phyloP scores from a whole-genome alignment of 2,329 filamentous ascomycete genomes.

The Verticillium zaregamsianum region DNA sequence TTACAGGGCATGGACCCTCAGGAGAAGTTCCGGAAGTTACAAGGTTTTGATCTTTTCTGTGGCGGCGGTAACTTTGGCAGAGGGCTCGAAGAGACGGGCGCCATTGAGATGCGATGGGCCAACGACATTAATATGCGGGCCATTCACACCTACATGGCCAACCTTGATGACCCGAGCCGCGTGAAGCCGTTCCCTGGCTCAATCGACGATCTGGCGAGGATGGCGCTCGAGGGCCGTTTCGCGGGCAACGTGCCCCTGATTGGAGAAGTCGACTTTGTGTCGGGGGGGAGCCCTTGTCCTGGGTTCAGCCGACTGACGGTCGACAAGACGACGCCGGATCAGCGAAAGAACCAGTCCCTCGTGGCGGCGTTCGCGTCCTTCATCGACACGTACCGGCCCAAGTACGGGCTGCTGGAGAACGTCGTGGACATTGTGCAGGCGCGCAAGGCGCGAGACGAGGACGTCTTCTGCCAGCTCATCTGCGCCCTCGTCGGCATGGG shows the following conservation, averaged over 20 bases:
- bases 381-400: conserved; percentile 69
- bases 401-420: conserved; percentile 76
- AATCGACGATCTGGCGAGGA: conserved; percentile 61
- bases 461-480: conserved; percentile 70
- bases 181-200: conserved; percentile 63
- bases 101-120: conserved; percentile 59
- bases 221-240: conserved; percentile 49
- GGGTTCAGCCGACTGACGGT: conserved; percentile 66
- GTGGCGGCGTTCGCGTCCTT: conserved; percentile 72
- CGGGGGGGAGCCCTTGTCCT: conserved; percentile 72
- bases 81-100: conserved; percentile 69
- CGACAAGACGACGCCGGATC: conserved; percentile 47
- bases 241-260: conserved; percentile 46
- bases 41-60: conserved; percentile 69
- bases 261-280: conserved; percentile 65
- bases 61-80: conserved; percentile 75
- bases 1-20: conserved; percentile 53
- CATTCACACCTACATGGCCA: conserved; percentile 71
- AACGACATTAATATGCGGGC: conserved; percentile 63
- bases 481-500: conserved; percentile 71
- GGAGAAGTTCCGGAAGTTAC: conserved; percentile 33
- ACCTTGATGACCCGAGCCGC: conserved; percentile 35
- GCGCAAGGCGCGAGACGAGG: conserved; percentile 43
- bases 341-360: conserved; percentile 69
- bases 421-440: conserved; percentile 60